Evolutionary conservation across 1,284 basidiomycete genomes (phyloP).

Genomic region (Irpex sp.): DNA sequence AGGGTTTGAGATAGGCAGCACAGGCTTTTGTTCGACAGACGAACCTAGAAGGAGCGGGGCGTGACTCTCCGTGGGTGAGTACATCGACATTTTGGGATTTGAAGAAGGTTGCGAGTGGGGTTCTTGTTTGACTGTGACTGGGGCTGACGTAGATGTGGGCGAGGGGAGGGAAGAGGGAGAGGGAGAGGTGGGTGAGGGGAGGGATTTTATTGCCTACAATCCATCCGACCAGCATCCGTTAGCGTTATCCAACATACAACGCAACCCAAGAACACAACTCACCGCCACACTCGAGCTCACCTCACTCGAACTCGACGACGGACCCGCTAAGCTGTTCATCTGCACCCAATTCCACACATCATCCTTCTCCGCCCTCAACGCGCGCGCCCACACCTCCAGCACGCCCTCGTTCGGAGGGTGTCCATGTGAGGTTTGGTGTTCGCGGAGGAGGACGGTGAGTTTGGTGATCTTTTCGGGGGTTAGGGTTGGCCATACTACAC

Average conservation of each 20-base stretch:
- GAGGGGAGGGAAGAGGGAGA: neutral
- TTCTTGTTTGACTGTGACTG: too few species aligned
- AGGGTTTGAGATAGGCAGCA: neutral
- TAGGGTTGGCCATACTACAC: neutral
- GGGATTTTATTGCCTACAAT: too few species aligned
- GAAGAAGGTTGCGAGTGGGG: neutral
- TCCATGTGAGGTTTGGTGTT: neutral
- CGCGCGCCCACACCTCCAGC: neutral
- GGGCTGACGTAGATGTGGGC: neutral
- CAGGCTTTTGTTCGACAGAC: neutral
- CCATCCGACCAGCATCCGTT: too few species aligned
- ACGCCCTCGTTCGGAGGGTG: neutral
- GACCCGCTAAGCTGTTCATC: neutral
- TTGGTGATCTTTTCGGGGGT: neutral
- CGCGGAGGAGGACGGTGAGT: neutral
- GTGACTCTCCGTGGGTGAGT: neutral
- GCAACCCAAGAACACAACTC: too few species aligned
- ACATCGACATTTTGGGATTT: neutral
- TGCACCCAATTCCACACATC: neutral
- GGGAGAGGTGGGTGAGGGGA: neutral
- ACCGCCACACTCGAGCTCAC: neutral
- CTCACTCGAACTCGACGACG: neutral
- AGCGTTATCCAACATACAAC: too few species aligned
- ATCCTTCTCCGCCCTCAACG: neutral
- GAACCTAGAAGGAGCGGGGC: neutral